A percentile compares a stretch with the other conserved stretches of the same genome.
Conservation (phyloP, 495 filamentous ascomycete species). For the Penicillium canariense region DNA sequence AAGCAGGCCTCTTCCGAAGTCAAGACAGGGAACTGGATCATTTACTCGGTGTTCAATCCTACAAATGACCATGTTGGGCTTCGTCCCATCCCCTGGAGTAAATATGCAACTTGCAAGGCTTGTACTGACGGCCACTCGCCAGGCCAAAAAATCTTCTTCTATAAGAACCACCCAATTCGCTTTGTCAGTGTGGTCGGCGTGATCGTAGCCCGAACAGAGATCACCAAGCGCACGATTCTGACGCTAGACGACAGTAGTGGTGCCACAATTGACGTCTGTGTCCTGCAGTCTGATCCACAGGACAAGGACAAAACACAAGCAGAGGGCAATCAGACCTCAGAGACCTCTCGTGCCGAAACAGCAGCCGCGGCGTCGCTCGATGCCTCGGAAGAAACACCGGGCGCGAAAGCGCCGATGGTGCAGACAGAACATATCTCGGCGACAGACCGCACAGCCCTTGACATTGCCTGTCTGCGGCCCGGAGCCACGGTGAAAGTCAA, state of each 20-base stretch:
- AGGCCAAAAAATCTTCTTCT: conserved; percentile 76
- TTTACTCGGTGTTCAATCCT: neutral
- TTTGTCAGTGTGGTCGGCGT: conserved; percentile 75
- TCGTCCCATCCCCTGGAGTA: too few species aligned
- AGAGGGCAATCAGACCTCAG: neutral
- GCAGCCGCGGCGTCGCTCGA: neutral
- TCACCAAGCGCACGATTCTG: conserved; percentile 56
- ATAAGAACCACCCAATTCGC: conserved; percentile 85
- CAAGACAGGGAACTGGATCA: neutral
- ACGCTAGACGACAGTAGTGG: conserved; percentile 88
- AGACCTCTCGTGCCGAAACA: neutral
- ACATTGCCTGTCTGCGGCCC: conserved; percentile 55
- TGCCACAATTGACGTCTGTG: conserved; percentile 60
- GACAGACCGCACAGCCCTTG: conserved; percentile 30
- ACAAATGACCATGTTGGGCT: too few species aligned
- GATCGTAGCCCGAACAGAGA: conserved; percentile 73
- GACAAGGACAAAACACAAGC: conserved; percentile 6
- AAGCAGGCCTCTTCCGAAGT: neutral
- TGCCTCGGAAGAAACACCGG: neutral
- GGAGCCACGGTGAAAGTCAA: conserved; percentile 75
- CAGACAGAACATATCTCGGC: conserved; percentile 24
- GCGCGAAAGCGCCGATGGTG: neutral
- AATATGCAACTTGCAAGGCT: too few species aligned
- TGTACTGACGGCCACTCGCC: too few species aligned
- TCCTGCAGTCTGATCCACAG: conserved; percentile 22